phyloP scores from a whole-genome alignment of 1,284 basidiomycete species.

The Rhodotorula mucilaginosa region DNA sequence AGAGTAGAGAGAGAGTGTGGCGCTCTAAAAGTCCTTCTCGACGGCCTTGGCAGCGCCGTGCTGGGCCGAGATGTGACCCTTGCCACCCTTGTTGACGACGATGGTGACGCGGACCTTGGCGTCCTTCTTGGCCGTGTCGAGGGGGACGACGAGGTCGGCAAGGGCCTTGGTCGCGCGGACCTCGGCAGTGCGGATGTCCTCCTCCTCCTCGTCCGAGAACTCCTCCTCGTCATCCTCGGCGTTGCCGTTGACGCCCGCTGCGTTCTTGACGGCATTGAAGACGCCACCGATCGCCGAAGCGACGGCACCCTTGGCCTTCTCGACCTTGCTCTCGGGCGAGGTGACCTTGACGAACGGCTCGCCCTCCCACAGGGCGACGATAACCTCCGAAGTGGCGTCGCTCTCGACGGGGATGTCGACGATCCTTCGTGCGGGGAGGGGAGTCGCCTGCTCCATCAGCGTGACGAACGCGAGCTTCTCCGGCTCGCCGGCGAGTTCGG shows the following conservation, averaged over 20 bases:
- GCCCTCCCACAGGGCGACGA: constrained; percentile 85
- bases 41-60: constrained; percentile 46
- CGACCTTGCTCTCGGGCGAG: constrained; percentile 48
- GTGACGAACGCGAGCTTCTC: constrained; percentile 47
- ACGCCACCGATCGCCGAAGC: constrained; percentile 24
- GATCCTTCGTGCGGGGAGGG: constrained; percentile 62
- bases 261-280: constrained; percentile 30
- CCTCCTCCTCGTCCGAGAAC: constrained; percentile 46
- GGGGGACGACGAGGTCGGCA: constrained; percentile 61
- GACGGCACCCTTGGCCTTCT: constrained; percentile 26
- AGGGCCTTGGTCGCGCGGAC: constrained; percentile 63
- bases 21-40: constrained; percentile 22
- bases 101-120: constrained; percentile 38
- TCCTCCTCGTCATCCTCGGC: constrained; percentile 58
- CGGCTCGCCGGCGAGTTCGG: constrained; percentile 42
- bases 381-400: constrained; percentile 68
- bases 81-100: constrained; percentile 53
- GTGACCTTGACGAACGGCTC: constrained; percentile 75
- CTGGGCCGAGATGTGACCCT: constrained; percentile 56
- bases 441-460: constrained; percentile 47
- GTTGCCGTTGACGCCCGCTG: constrained; percentile 22
- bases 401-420: constrained; percentile 70
- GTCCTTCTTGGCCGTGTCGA: constrained; percentile 30
- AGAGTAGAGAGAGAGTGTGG: not conserved
- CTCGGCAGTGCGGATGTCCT: constrained; percentile 65